These are phyloP conservation scores for Tolypocladium sp. DNA, from an alignment of 2,329 filamentous ascomycete genomes.

Conservation along the genomic window DNA sequence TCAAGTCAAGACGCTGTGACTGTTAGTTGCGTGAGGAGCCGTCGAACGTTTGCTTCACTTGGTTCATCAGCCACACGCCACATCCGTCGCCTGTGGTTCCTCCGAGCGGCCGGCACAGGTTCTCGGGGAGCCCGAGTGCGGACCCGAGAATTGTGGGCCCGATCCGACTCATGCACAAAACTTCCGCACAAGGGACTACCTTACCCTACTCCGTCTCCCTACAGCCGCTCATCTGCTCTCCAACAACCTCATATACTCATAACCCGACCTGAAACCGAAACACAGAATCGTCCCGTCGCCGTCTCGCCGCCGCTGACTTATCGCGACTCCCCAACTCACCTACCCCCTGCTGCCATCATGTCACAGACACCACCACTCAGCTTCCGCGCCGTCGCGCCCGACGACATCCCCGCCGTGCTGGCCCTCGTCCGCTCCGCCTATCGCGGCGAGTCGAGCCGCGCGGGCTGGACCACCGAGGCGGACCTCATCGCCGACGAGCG, in stretches of 20 bases:
- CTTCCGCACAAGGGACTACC: background rate
- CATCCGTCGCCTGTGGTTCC: background rate
- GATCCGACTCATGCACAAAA: background rate
- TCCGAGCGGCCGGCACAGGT: background rate
- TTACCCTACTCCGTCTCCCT: background rate
- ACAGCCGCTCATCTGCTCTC: background rate
- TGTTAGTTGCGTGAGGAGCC: background rate
- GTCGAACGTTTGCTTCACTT: background rate
- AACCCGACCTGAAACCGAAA: background rate
- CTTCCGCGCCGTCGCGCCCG: constrained; percentile 23
- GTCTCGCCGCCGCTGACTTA: background rate
- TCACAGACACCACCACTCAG: constrained; percentile 14
- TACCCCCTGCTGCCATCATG: background rate
- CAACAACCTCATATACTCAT: background rate
- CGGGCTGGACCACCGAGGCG: constrained; percentile 39
- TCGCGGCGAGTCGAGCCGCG: constrained; percentile 28
- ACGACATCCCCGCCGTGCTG: constrained; percentile 22
- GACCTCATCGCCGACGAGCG: constrained; percentile 32
- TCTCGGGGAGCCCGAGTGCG: background rate
- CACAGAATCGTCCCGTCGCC: background rate
- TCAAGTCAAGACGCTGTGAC: background rate
- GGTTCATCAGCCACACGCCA: background rate
- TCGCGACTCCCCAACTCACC: background rate
- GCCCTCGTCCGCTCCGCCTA: constrained; percentile 33
- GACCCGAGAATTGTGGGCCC: background rate